Evolutionary conservation across 768 basidiomycete species (phyloP), one percentile per base, ranked within the genome.

Genomic region (Chlorophyllum brunneum): DNA sequence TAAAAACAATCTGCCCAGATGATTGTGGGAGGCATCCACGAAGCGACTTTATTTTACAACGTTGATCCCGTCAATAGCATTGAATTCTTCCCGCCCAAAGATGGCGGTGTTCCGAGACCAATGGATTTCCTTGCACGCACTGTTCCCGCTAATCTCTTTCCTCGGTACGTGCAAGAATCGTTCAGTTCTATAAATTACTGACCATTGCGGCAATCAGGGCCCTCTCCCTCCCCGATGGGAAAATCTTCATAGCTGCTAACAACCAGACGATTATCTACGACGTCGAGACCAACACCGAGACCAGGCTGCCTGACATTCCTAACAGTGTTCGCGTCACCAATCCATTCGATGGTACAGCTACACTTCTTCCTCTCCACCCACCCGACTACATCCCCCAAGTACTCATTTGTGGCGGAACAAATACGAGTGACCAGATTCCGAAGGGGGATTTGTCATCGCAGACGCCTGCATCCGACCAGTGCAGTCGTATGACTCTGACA

Each of bases 41-140:
- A 66, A 23, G 55, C 41, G 16, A 64, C 54, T 7, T 81, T 81
- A 2, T 86, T 83, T 74, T 83, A 84, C 62, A 84, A 86, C 59
- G 81, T 77, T 24, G 74, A 70, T 46, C 81, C 82, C 3, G 76
- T 79, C 45, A 83, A 66, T 44, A 64, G 56, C 43, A 65, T 70
- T 44, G 72, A 73, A 53, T 74, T 72, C 45, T 72, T 65, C 62
- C 72, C 72, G 3, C 61, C 68, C 5, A 74, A 74, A 48, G 71
- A 72, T 48, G 64, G 67, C 18, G 70, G 70, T 52, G 51, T 65
- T 13, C 65, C 63, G 22, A 61, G 60, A 15, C 65, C 60, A 11
- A 61, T 61, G 5, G 58, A 58, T 10, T 63, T 65, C 56, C 63
- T 70, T 18, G 57, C 60, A 26, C 56, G 63, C 18, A 64, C 54